Base-by-base conservation (phyloP, 2,329 filamentous ascomycete species). In the Colletotrichum melonis region DNA sequence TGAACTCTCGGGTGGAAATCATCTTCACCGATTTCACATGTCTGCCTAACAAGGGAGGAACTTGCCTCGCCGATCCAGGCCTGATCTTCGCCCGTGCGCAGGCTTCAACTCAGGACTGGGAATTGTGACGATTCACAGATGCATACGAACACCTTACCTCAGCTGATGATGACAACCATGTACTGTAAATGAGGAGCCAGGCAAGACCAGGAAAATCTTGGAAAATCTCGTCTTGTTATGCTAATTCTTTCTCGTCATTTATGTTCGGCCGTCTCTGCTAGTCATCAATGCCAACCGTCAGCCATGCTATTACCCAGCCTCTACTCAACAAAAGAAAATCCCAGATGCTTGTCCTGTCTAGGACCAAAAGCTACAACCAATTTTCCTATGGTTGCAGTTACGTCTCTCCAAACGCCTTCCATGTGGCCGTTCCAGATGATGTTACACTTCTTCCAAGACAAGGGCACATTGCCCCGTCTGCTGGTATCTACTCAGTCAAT, bases 321-420 rank as follows among this genome's bases (percentile, higher is more conserved):
- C 56, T 70, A 66, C 60, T 54, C 35, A 22, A 66, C 55, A 62
- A 70, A 70, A 57, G 62, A 57, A 65, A 65, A 32, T 16, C 62
- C 59, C 49, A 30, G 22, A 73, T 70, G 67, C 55, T 49, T 38
- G 49, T 70, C 59, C 60, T 52, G 54, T 65, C 60, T 70, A 38
- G 35, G 60, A 65, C 46, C 67, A 55, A 59, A 70, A 56, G 6
- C 42, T 24, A 46, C 58, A 35, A 56, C 59, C 69, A 35, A 38
- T 46, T 66, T 64, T 58, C 60, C 70, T 62, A 67, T 35, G 42
- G 49, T 56, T 64, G 32, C 52, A 26, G 55, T 32, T 56, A 26
- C 28, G n/a, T 57, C 52, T 35, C 26, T 63, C 52, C 57, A n/a
- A 70, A 73, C 71, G 67, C 67, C 71, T 73, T 52, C 56, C 67